A percentile compares a stretch with the other conserved stretches of the same genome.
Conservation (phyloP, 257 asterid species). For the Scutellaria minor region DNA sequence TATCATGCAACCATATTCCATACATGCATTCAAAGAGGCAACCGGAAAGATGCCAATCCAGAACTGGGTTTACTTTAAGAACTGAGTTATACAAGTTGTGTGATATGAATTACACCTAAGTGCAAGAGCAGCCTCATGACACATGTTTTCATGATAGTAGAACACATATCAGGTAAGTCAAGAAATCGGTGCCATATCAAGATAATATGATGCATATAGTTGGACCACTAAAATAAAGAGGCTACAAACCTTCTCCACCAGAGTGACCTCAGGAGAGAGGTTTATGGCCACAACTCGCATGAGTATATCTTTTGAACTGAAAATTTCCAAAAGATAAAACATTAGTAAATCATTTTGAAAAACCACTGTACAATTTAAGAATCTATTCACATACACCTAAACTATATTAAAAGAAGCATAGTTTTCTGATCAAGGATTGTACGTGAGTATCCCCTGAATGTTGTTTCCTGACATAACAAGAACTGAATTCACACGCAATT, state of each 20-base stretch:
- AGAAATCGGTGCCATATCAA: background rate
- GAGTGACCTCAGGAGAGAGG: slow-evolving; percentile 89
- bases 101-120: too few species aligned
- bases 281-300: slow-evolving; percentile 94
- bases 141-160: slow-evolving; percentile 7
- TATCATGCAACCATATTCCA: too few species aligned
- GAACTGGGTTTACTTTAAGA: too few species aligned
- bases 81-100: too few species aligned
- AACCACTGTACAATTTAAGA: slow-evolving; percentile 29
- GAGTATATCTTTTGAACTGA: slow-evolving; percentile 89
- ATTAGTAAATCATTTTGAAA: slow-evolving; percentile 31
- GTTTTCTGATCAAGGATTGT: slow-evolving; percentile 36
- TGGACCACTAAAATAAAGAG: slow-evolving; percentile 26
- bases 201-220: background rate
- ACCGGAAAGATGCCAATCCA: too few species aligned
- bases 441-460: slow-evolving; percentile 97
- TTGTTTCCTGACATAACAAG: slow-evolving; percentile 66
- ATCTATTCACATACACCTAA: slow-evolving; percentile 14
- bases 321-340: slow-evolving; percentile 38
- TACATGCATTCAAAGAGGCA: too few species aligned
- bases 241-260: slow-evolving; percentile 82
- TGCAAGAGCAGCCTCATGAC: slow-evolving; percentile 4
- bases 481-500: slow-evolving; percentile 81
- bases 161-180: slow-evolving; percentile 7
- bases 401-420: slow-evolving; percentile 34